Evolutionary conservation across 345 rosid species (phyloP), one percentile per base, ranked within the genome.

Genomic region (Turritis glabra): DNA sequence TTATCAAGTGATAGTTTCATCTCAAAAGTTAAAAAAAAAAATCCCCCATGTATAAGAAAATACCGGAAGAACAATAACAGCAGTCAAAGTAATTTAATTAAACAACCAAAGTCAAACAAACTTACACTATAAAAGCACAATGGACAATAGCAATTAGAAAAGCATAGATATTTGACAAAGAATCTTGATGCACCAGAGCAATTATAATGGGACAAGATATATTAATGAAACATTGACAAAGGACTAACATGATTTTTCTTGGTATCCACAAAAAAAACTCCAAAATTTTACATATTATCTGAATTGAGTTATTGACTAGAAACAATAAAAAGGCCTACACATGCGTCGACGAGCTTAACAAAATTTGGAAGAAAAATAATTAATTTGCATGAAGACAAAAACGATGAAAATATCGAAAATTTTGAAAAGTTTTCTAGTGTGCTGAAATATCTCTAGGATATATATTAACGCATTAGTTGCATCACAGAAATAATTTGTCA

Each of bases 291-390:
- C n/a, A n/a, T n/a, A n/a, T n/a, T n/a, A n/a, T n/a, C n/a, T n/a
- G n/a, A n/a, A n/a, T n/a, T n/a, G n/a, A n/a, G n/a, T n/a, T n/a
- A n/a, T n/a, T n/a, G n/a, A n/a, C n/a, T n/a, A n/a, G n/a, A n/a
- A n/a, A n/a, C n/a, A n/a, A n/a, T n/a, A n/a, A n/a, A 25, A 59
- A 21, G 43, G 33, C 47, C 52, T n/a, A 60, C 68, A 71, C 21
- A 26, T 71, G 19, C 29, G 15, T 71, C 38, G 18, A 58, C 35
- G 14, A 58, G 37, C 13, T 46, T 58, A 57, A 57, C 67, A 46
- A 33, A 35, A 12, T 4, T 35, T 71, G 5, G 5, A 5, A 32
- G 26, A 70, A 38, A 68, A 4, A 37, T 14, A 18, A 17, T 40
- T 44, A 29, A 18, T 18, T 43, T 44, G 25, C 64, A 29, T 54